phyloP scores from a whole-genome alignment of 2,329 filamentous ascomycete genomes.

The Aspergillus melleus region DNA sequence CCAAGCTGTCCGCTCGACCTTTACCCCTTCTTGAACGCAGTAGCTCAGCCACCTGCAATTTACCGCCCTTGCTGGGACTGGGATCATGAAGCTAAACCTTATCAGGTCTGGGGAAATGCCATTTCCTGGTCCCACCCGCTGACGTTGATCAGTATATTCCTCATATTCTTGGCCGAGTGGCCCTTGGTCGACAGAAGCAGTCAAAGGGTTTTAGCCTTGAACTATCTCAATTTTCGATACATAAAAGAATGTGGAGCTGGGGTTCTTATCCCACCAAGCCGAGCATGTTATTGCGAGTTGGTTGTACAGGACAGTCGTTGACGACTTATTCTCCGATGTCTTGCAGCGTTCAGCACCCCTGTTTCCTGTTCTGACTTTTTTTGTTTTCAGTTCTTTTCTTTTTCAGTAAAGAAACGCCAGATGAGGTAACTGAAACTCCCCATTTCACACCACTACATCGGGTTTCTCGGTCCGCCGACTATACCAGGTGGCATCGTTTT shows the following conservation, averaged over 20 bases:
- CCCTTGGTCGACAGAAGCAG: neutral
- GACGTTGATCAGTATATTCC: conserved; percentile 15
- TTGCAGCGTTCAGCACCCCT: neutral
- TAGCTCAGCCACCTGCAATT: conserved; percentile 6
- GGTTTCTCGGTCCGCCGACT: neutral
- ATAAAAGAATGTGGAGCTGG: neutral
- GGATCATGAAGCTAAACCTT: conserved; percentile 3
- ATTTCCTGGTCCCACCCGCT: conserved; percentile 9
- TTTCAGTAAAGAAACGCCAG: neutral
- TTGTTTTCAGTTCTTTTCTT: neutral
- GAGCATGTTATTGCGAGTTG: neutral
- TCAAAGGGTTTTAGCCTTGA: neutral
- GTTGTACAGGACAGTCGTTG: neutral
- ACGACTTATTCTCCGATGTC: conserved; percentile 5
- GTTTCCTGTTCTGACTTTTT: neutral
- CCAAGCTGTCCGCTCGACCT: neutral
- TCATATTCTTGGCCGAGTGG: conserved; percentile 6
- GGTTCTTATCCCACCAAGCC: neutral
- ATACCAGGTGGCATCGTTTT: neutral
- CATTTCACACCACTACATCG: neutral
- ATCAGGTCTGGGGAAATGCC: conserved; percentile 12
- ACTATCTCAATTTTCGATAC: neutral
- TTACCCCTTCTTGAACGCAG: conserved; percentile 1
- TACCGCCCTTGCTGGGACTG: neutral
- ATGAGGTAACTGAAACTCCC: neutral